phyloP scores from a whole-genome alignment of 75 land plant species.

The Cupressus sempervirens region DNA sequence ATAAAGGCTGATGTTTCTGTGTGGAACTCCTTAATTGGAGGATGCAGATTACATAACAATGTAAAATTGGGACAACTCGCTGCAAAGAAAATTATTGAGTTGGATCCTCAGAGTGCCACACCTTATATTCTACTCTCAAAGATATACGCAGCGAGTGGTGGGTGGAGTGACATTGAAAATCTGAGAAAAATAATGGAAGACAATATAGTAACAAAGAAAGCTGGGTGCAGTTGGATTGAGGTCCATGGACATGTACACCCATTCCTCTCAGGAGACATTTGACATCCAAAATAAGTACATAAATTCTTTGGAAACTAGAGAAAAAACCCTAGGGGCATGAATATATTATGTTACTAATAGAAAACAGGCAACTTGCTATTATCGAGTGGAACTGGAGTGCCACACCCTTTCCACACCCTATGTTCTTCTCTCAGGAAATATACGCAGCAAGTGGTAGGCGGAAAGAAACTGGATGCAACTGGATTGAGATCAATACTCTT shows the following conservation, averaged over 20 bases:
- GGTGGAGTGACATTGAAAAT: constrained; percentile 15
- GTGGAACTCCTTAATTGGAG: constrained; percentile 25
- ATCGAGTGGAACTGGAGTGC: too few species aligned
- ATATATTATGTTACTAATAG: neutral
- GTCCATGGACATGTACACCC: neutral
- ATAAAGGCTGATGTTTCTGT: constrained; percentile 17
- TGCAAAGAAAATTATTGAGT: constrained; percentile 9
- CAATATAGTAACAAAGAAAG: neutral
- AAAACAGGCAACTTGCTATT: too few species aligned
- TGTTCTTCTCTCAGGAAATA: constrained; percentile 15
- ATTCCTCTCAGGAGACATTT: neutral
- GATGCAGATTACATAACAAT: constrained; percentile 13
- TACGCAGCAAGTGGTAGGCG: constrained; percentile 18
- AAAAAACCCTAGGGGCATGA: neutral
- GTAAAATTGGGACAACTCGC: constrained; percentile 14
- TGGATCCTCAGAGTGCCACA: constrained; percentile 4
- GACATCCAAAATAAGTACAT: neutral
- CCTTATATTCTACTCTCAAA: constrained; percentile 21
- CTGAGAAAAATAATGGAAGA: constrained; percentile 8
- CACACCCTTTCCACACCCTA: constrained; percentile 15
- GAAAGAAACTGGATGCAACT: constrained; percentile 24
- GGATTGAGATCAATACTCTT: constrained; percentile 11
- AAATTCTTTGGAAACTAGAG: neutral
- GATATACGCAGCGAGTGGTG: constrained; percentile 17
- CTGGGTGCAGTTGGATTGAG: constrained; percentile 31